A percentile compares a stretch with the other conserved stretches of the same genome.
These are phyloP conservation scores for Annona squamosa DNA, from an alignment of 164 flowering plant species.

Conservation along the genomic window DNA sequence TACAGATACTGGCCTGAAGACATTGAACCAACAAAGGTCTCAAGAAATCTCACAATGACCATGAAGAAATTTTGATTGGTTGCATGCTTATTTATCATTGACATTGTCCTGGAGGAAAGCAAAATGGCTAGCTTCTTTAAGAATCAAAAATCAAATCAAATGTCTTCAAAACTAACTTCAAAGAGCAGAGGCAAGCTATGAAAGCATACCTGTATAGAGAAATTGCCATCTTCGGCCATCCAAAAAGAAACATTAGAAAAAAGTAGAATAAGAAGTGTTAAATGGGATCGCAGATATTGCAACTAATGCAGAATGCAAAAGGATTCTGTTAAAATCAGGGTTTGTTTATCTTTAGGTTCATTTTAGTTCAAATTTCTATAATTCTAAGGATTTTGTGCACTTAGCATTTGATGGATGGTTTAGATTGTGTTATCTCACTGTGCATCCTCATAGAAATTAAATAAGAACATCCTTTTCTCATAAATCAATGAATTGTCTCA, in stretches of 20 bases:
- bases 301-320: no score
- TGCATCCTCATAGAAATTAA: no score
- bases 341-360: no score
- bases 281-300: background rate
- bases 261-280: constrained; percentile 4
- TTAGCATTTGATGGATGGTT: no score
- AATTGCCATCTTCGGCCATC: constrained; percentile 79
- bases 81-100: constrained; percentile 61
- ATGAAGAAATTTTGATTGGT: constrained; percentile 64
- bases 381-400: no score
- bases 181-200: background rate
- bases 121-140: background rate
- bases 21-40: constrained; percentile 96
- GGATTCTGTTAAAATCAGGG: no score
- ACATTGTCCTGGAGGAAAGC: constrained; percentile 67
- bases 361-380: no score
- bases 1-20: constrained; percentile 58
- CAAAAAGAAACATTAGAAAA: constrained; percentile 12
- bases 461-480: no score
- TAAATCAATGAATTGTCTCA: no score
- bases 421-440: no score
- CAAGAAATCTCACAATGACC: constrained; percentile 79
- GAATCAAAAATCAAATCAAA: background rate
- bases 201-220: constrained; percentile 83
- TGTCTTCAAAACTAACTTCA: background rate